Conservation (phyloP, 768 basidiomycete genomes). For the Paxillus involutus region DNA sequence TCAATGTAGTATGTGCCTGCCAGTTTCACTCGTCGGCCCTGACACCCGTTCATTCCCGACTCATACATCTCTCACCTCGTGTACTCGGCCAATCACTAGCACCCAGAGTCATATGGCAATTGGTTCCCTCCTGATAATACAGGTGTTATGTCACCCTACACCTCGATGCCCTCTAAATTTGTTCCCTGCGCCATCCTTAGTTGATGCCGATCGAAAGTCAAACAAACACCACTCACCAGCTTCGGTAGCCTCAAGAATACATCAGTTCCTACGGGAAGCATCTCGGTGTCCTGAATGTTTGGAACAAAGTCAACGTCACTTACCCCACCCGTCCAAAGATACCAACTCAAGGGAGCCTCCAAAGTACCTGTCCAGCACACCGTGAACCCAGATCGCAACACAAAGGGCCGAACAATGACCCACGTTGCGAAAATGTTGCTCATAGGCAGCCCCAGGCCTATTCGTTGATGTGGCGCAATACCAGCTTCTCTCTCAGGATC, state of each 20-base stretch:
- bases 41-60: background rate
- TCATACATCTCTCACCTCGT: background rate
- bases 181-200: conserved; percentile 56
- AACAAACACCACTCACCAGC: conserved; percentile 48
- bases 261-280: conserved; percentile 61
- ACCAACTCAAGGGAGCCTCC: conserved; percentile 79
- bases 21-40: background rate
- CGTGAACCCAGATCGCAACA: background rate
- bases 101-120: background rate
- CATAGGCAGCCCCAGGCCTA: conserved; percentile 87
- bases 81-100: background rate
- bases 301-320: conserved; percentile 22
- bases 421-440: conserved; percentile 86
- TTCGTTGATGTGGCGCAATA: conserved; percentile 56
- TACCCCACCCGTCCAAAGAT: conserved; percentile 83
- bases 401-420: conserved; percentile 19
- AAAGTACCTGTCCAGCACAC: conserved; percentile 57
- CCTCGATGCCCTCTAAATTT: conserved; percentile 81
- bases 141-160: conserved; percentile 37
- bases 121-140: background rate
- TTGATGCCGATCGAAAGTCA: background rate
- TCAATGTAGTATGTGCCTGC: background rate
- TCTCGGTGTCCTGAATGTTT: background rate
- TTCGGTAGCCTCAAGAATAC: conserved; percentile 80
- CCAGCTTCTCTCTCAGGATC: conserved; percentile 45